Conservation (phyloP, 768 basidiomycete species). For the Russula abietina region DNA sequence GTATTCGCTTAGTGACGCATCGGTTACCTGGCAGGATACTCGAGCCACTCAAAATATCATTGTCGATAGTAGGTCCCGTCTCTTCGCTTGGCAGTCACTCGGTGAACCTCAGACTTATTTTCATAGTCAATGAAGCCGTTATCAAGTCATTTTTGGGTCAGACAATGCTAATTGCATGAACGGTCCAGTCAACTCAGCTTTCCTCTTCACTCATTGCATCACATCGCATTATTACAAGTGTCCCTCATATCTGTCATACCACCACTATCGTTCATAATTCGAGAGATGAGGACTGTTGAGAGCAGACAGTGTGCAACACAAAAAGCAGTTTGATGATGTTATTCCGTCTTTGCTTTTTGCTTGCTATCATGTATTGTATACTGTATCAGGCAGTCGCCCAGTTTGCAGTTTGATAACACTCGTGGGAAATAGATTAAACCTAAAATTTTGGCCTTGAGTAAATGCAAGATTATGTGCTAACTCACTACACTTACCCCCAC, state of each 20-base stretch:
- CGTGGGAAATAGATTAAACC: slow-evolving; percentile 8
- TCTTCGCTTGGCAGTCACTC: neutral
- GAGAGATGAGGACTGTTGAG: neutral
- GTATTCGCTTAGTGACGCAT: neutral
- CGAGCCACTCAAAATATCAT: slow-evolving; percentile 40
- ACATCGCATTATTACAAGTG: slow-evolving; percentile 6
- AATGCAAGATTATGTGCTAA: too few species aligned
- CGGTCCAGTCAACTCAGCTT: neutral
- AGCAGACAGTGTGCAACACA: neutral
- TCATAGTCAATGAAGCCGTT: slow-evolving; percentile 57
- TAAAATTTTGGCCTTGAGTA: neutral
- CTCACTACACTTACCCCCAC: too few species aligned
- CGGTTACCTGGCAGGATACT: slow-evolving; percentile 11
- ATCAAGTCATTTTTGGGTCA: slow-evolving; percentile 59
- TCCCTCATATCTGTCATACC: neutral
- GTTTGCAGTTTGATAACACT: too few species aligned
- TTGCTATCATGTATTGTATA: slow-evolving; percentile 12
- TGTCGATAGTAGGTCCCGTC: slow-evolving; percentile 43
- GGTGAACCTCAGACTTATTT: neutral
- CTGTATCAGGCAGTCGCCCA: neutral
- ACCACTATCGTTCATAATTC: neutral
- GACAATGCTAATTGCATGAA: slow-evolving; percentile 27
- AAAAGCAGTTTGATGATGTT: slow-evolving; percentile 11
- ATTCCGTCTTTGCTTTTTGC: neutral
- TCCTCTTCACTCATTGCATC: slow-evolving; percentile 2